Conservation (phyloP, 805 yeast genomes). For the Yamadazyma sp. region DNA sequence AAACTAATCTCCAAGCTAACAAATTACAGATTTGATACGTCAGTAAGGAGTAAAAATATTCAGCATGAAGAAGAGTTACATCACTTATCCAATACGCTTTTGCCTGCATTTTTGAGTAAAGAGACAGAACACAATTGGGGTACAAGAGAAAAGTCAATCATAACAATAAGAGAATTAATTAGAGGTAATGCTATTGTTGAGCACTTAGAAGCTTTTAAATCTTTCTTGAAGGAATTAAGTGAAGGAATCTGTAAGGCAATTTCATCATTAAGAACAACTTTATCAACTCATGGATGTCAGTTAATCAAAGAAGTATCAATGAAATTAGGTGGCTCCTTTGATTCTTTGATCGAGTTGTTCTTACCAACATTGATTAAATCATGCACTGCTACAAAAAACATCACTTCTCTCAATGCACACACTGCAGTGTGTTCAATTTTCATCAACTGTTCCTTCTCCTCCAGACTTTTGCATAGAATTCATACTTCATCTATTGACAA, state of each 20-base stretch:
- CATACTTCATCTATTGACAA: constrained; percentile 59
- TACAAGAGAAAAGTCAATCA: constrained; percentile 59
- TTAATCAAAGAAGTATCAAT: constrained; percentile 65
- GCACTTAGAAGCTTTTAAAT: constrained; percentile 37
- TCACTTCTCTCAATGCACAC: constrained; percentile 58
- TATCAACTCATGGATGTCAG: constrained; percentile 73
- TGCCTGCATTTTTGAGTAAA: constrained; percentile 53
- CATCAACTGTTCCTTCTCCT: constrained; percentile 50
- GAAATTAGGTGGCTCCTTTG: constrained; percentile 36
- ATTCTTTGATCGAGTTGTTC: constrained; percentile 48
- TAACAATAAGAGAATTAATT: constrained; percentile 54
- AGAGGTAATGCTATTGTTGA: constrained; percentile 48
- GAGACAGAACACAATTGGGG: constrained; percentile 92
- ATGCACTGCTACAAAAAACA: constrained; percentile 59
- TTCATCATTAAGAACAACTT: constrained; percentile 77
- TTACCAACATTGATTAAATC: constrained; percentile 49
- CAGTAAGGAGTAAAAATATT: constrained; percentile 30
- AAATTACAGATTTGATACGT: constrained; percentile 38
- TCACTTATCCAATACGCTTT: constrained; percentile 10
- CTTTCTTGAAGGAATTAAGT: constrained; percentile 21
- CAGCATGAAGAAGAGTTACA: constrained; percentile 20
- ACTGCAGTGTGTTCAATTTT: constrained; percentile 55
- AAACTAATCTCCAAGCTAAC: constrained; percentile 9
- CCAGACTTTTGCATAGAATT: constrained; percentile 50
- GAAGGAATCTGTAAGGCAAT: constrained; percentile 67